phyloP scores from a whole-genome alignment of 306 rosid genomes.

The barrel medic (Medicago truncatula) region MtrunA17r5.0-ANR NC_053049.1:2744001-2744500 shows the following conservation, averaged over 20 bases:
- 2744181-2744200: conserved; percentile 72
- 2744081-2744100: conserved; percentile 60
- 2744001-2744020: conserved; percentile 48
- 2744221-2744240: conserved; percentile 43
- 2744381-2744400: conserved; percentile 19
- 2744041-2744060: conserved; percentile 89
- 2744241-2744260: conserved; percentile 61
- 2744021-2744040: conserved; percentile 56
- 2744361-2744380: conserved; percentile 37
- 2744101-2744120: conserved; percentile 43
- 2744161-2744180: conserved; percentile 51
- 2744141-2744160: conserved; percentile 61
- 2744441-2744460: conserved; percentile 46
- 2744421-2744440: conserved; percentile 40
- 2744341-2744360: conserved; percentile 47
- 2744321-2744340: conserved; percentile 62
- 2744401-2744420: conserved; percentile 41
- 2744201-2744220: conserved; percentile 70
- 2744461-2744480: conserved; percentile 23
- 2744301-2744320: conserved; percentile 87
- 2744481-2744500: conserved; percentile 38
- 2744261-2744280: conserved; percentile 67
- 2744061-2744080: conserved; percentile 85
- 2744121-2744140: conserved; percentile 76
- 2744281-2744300: conserved; percentile 66